Evolutionary conservation across 2,329 filamentous ascomycete genomes (phyloP).

Genomic region (Fusarium nelsonii): DNA sequence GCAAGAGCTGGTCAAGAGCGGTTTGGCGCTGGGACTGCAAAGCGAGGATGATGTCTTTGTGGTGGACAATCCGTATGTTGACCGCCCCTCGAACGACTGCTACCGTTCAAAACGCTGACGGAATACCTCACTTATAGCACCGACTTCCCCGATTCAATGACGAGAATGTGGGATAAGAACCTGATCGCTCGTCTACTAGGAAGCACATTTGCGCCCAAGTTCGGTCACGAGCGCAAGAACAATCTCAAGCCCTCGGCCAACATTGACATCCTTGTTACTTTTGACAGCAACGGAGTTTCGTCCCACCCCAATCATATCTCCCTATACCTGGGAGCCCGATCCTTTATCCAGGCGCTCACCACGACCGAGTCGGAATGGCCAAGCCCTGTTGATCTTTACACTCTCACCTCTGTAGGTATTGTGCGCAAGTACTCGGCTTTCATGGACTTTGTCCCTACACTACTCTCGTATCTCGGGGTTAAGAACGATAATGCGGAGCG

Average conservation of each 20-base stretch:
- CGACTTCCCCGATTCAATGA: slow-evolving; percentile 93
- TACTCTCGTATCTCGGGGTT: slow-evolving; percentile 59
- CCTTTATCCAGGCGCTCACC: slow-evolving; percentile 77
- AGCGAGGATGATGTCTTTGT: slow-evolving; percentile 84
- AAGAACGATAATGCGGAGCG: slow-evolving; percentile 54
- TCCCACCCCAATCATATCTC: slow-evolving; percentile 94
- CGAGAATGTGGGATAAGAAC: slow-evolving; percentile 76
- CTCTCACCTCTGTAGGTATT: slow-evolving; percentile 78
- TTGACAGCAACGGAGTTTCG: slow-evolving; percentile 85
- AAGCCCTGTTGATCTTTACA: slow-evolving; percentile 86
- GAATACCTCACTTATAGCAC: slow-evolving; percentile 44
- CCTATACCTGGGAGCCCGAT: slow-evolving; percentile 82
- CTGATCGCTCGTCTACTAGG: slow-evolving; percentile 78
- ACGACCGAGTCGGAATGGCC: slow-evolving; percentile 74
- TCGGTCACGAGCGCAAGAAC: slow-evolving; percentile 55
- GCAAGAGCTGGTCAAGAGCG: slow-evolving; percentile 86
- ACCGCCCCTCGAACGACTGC: background rate
- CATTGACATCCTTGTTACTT: slow-evolving; percentile 90
- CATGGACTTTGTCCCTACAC: slow-evolving; percentile 79
- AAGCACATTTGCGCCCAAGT: slow-evolving; percentile 78
- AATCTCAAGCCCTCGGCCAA: slow-evolving; percentile 59
- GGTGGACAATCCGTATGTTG: slow-evolving; percentile 77
- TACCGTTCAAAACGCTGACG: slow-evolving; percentile 4
- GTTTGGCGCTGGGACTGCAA: slow-evolving; percentile 78
- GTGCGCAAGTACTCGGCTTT: slow-evolving; percentile 85